phyloP scores from a whole-genome alignment of 2,329 filamentous ascomycete species.

The Diplodia intermedia region DNA sequence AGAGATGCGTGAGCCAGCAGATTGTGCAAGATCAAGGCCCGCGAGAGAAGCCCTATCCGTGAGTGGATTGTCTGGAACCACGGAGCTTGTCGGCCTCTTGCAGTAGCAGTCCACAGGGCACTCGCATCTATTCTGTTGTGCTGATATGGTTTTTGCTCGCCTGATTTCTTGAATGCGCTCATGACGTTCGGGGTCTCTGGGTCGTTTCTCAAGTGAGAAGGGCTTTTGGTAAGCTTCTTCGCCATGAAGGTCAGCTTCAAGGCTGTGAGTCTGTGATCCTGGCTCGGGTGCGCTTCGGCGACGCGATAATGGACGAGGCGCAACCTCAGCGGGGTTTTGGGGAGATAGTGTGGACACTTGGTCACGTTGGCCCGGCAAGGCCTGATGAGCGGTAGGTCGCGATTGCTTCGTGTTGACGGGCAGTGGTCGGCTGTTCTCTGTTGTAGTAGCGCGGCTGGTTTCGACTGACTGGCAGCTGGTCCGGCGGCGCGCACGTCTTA shows the following conservation, averaged over 20 bases:
- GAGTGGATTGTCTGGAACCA: conserved; percentile 20
- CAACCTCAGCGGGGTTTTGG: background rate
- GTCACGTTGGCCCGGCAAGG: background rate
- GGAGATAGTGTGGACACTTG: background rate
- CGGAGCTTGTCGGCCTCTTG: conserved; percentile 27
- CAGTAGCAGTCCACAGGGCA: conserved; percentile 22
- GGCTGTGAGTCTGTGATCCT: background rate
- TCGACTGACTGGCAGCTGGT: conserved; percentile 15
- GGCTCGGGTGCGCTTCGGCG: conserved; percentile 24
- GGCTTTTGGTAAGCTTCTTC: conserved; percentile 8
- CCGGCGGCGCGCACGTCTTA: conserved; percentile 9
- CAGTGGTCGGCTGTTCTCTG: conserved; percentile 10
- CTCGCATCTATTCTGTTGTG: background rate
- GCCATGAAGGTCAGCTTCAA: background rate
- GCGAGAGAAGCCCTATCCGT: conserved; percentile 23
- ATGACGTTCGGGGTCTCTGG: background rate
- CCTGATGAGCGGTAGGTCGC: no score
- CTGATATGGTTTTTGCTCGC: background rate
- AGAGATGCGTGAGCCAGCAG: conserved; percentile 4
- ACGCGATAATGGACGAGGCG: background rate
- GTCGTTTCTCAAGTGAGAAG: background rate
- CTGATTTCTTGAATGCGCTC: conserved; percentile 2
- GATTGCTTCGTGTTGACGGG: background rate
- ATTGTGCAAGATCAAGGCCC: conserved; percentile 27
- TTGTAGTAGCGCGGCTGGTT: conserved; percentile 8